Base-by-base conservation (phyloP, 1,139 yeast genomes). In the Suhomyces bokatorum region DNA sequence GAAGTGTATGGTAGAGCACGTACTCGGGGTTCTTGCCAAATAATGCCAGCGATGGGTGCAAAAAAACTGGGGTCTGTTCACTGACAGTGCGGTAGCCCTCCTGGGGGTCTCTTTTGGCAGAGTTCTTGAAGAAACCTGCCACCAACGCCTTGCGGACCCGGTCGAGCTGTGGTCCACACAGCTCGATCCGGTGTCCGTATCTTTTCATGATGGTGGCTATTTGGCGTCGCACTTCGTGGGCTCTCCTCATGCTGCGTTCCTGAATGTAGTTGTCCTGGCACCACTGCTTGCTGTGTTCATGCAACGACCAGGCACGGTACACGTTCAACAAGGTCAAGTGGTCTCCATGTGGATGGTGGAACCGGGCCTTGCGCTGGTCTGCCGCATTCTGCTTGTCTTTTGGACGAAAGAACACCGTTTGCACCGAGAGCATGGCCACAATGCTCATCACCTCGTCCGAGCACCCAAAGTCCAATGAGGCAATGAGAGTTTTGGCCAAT, bases 381-480 rank as follows among this genome's bases (percentile, higher is more conserved):
- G 97, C 97, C 16, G 59, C 51, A 36, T 75, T 78, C 57, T 81
- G 86, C 60, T 86, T 85, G 43, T 85, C 93, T 54, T 83, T 81
- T 0, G 98, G 98, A 42, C 98, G 70, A 60, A 81, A 85, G 58
- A 90, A 93, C 0, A 93, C 81, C 7, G 85, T 83, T 47, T 88
- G 97, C 5, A 90, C 93, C 0, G 95, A 85, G 6, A 91, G 73
- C 97, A 95, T 91, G 2, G 98, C 87, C 45, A 93, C 88, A 20
- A 95, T 87, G 0, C 87, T 85, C 32, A 89, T 68, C 40, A 91
- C 78, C 55, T 93, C 99, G 42, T 87, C 91, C 0, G 95, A 77
- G 53, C 99, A 93, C 14, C 77, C 79, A 51, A 78, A 79, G 20
- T 85, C 86, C 6, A 84, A 83, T 0, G 97, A 86, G 20, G 81